These are phyloP conservation scores for Agastache rugosa DNA, from an alignment of 257 asterid species.

Conservation along the genomic window DNA sequence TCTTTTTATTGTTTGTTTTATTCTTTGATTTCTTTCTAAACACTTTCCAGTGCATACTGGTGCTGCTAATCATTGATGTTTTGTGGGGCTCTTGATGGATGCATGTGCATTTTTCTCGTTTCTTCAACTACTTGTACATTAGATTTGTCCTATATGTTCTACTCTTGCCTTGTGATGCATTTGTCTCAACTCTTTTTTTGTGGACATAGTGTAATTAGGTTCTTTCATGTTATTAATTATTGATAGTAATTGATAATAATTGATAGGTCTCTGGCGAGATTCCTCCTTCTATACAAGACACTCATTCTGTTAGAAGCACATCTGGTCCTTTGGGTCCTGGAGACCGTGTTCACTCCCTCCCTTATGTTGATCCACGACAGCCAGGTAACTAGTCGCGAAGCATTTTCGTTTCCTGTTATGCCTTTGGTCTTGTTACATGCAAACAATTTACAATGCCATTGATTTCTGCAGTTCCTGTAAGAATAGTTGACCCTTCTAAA, in stretches of 20 bases:
- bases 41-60: neutral
- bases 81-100: slow-evolving; percentile 24
- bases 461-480: slow-evolving; percentile 75
- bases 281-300: slow-evolving; percentile 74
- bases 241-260: slow-evolving; percentile 2
- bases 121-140: neutral
- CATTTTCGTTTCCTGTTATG: neutral
- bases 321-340: slow-evolving; percentile 97
- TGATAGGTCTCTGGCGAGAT: slow-evolving; percentile 82
- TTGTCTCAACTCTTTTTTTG: neutral
- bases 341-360: slow-evolving; percentile 71
- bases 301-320: slow-evolving; percentile 86
- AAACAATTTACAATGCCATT: slow-evolving; percentile 23
- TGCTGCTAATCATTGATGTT: slow-evolving; percentile 3
- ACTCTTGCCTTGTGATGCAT: slow-evolving; percentile 13
- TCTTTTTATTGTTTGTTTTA: neutral
- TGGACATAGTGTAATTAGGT: slow-evolving; percentile 13
- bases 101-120: neutral
- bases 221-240: neutral
- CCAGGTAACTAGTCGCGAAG: slow-evolving; percentile 59
- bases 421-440: neutral
- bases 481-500: slow-evolving; percentile 84
- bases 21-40: neutral
- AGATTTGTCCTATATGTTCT: neutral
- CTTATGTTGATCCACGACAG: slow-evolving; percentile 90